Base-by-base conservation (phyloP, 106 monocot species). In the Hemerocallis citrina region DNA sequence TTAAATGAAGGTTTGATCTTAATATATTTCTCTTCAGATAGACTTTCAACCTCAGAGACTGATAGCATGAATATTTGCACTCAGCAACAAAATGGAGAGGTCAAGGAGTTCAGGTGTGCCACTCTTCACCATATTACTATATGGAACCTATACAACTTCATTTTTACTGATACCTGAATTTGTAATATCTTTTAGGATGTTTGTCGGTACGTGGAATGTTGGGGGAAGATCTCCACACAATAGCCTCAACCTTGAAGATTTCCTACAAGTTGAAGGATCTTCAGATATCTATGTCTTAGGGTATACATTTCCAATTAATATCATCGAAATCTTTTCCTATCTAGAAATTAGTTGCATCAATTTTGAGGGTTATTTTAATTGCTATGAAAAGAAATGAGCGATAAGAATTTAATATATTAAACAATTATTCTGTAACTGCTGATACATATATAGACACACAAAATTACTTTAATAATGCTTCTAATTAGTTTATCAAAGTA, bases 171-270 rank as follows among this genome's bases (percentile, higher is more conserved):
- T 4, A n/a, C n/a, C n/a, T n/a, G n/a, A 4, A 35, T 46, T 58
- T 12, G 6, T 6, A 29, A 16, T 16, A 5, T 20, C 39, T 12
- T 44, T 5, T 21, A 83, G 83, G 67, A 38, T 78, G 64, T 83
- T 83, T 55, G 83, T 78, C 7, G 78, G 72, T 19, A 82, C 77
- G 48, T 82, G 82, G 82, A 82, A 82, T 65, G 82, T 77, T 4
- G 82, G 77, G 34, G 83, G 83, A 23, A 78, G 77, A 12, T 11
- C 74, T 30, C 83, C 83, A 47, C 62, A 78, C 51, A 34, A 6
- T 9, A 74, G 70, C 14, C 35, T 78, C 19, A 74, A 78, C 54
- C 66, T 83, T 7, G 61, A 63, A 42, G 72, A 78, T 57, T 75
- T 83, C 38, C 69, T 83, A 42, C 74, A 74, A 4, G 50, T 65